Base-by-base conservation (phyloP, 176 grass and related monocot genomes). In the Avena insularis region DNA sequence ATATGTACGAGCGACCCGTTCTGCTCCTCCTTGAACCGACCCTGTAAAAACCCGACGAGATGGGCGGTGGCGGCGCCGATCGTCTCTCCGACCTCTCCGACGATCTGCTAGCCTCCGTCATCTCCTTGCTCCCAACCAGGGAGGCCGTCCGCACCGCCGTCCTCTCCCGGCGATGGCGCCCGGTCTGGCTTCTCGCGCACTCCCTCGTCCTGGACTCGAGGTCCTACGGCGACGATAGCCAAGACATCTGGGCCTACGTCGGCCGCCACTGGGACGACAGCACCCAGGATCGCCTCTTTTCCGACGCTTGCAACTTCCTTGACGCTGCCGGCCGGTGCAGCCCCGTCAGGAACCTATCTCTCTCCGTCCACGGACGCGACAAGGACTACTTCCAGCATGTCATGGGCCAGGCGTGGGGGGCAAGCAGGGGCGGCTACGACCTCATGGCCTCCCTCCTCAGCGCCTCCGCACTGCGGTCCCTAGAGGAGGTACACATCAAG, bases 81-180 rank as follows among this genome's bases (percentile, higher is more conserved):
- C 69, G 69, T 21, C n/a, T 72, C 43, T 72, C 69, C 20, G 0
- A 10, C 40, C 69, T 72, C 69, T 12, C 40, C 69, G 40, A 72
- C 69, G 69, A 45, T 20, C 40, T 72, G 40, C 69, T 72, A 40
- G 69, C 40, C 4, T 10, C 36, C 4, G 40, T 46, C 40, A 47
- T 72, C 69, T 72, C 69, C 19, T 72, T 47, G 9, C 69, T 72
- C 20, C 40, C 38, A 6, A 20, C 64, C 29, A 68, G 64, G 29
- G 64, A 68, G 29, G 64, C 64, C 27, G 63, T 33, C 63, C 63
- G 63, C 63, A 66, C 63, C 63, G 63, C 63, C 13, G 29, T 14
- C 64, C 64, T 68, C 64, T 36, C 64, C 29, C 69, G 69, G 38
- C 69, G 69, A 21, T 71, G 68, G 68, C 9, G 68, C 36, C 36